phyloP scores from a whole-genome alignment of 805 yeast species.

The Ogataea dorogensis region DNA sequence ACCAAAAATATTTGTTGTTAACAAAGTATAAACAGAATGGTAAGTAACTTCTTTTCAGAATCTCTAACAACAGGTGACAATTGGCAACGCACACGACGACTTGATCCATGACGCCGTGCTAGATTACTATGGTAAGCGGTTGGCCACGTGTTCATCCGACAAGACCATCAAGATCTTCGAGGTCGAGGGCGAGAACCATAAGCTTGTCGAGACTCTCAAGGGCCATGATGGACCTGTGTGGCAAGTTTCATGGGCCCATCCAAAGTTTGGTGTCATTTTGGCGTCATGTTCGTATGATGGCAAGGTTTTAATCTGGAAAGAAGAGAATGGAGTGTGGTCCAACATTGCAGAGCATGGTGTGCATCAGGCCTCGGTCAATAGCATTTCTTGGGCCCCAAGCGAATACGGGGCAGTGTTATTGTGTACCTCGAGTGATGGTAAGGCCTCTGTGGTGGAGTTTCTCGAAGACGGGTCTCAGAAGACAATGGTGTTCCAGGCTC shows the following conservation, averaged over 20 bases:
- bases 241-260: slow-evolving; percentile 99
- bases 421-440: slow-evolving; percentile 92
- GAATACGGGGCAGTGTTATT: slow-evolving; percentile 91
- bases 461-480: slow-evolving; percentile 82
- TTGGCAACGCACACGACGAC: slow-evolving; percentile 89
- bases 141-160: slow-evolving; percentile 96
- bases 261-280: slow-evolving; percentile 90
- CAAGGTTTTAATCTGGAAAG: slow-evolving; percentile 91
- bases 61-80: slow-evolving; percentile 56
- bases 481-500: slow-evolving; percentile 69
- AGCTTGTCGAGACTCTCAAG: slow-evolving; percentile 74
- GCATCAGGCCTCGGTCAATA: slow-evolving; percentile 92
- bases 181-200: slow-evolving; percentile 81
- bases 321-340: slow-evolving; percentile 85
- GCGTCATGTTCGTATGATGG: slow-evolving; percentile 97
- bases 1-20: slow-evolving; percentile 9
- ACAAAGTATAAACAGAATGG: slow-evolving; percentile 6
- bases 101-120: slow-evolving; percentile 94
- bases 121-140: slow-evolving; percentile 93
- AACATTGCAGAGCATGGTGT: slow-evolving; percentile 81
- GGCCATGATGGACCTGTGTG: slow-evolving; percentile 99
- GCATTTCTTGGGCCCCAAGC: slow-evolving; percentile 96
- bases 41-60: neutral
- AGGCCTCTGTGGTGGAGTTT: slow-evolving; percentile 86
- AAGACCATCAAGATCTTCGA: slow-evolving; percentile 94